Evolutionary conservation across 2,329 filamentous ascomycete species (phyloP), one percentile per base, ranked within the genome.

Genomic region (Aureobasidium zeae): DNA sequence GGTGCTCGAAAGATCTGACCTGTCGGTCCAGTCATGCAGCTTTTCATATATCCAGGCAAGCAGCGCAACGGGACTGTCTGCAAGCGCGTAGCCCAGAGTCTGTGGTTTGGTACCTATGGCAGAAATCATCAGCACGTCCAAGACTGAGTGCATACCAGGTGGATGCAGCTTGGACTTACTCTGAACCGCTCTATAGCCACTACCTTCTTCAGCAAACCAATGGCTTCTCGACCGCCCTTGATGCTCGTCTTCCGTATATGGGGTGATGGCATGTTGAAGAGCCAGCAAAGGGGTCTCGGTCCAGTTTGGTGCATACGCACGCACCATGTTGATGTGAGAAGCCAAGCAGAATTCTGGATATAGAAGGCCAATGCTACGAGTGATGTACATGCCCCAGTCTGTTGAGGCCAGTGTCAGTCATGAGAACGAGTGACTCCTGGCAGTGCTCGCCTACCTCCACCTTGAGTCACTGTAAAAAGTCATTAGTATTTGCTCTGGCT

Each of bases 11-110:
- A n/a, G n/a, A n/a, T n/a, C n/a, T n/a, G n/a, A n/a, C n/a, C n/a
- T 54, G 53, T 88, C 83, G 0, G 77, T 77, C 84, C 83, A 89
- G 52, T 83, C 79, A 51, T 81, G 76, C 26, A 89, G 63, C 57
- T 89, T 89, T 62, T 89, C 85, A 51, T 83, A 83, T 24, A 89
- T 78, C 85, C 85, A 91, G 0, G 81, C 76, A 1, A 89, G 66
- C 3, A 86, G 63, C 0, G 73, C 81, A 0, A 84, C 73, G 0
- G 84, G 85, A 5, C 73, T 79, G 56, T 87, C 83, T 0, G 74
- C 69, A 3, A 88, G 67, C 0, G 69, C 77, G 54, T 84, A 85
- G 0, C 79, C 79, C 0, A 88, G 56, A 0, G 84, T 89, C 39
- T 85, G 77, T 0, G 85, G 84, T 46, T 81, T 79, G 0, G 83